Conservation (phyloP, 2,329 filamentous ascomycete species). For the Talaromyces atroroseus region DNA sequence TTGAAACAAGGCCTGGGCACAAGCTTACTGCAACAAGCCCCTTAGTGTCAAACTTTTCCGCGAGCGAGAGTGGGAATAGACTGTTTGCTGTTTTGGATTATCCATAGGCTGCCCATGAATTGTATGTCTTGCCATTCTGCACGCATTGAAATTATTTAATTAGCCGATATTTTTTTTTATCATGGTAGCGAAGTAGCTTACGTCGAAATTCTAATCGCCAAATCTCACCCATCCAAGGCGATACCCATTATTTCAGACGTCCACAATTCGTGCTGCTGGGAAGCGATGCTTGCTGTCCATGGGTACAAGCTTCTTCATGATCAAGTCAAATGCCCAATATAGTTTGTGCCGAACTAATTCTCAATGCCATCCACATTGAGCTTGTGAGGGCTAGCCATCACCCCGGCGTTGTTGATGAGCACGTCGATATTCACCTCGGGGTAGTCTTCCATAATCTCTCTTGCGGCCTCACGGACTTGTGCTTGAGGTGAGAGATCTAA, state of each 20-base stretch:
- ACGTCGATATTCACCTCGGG: conserved; percentile 29
- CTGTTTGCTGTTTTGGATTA: conserved; percentile 19
- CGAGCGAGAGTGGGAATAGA: conserved; percentile 5
- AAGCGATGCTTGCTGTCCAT: not conserved
- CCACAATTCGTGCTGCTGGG: conserved; percentile 32
- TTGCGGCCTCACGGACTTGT: conserved; percentile 28
- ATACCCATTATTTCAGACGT: conserved; percentile 42
- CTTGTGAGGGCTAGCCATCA: conserved; percentile 28
- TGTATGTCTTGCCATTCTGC: conserved; percentile 18
- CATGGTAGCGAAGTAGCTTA: not conserved
- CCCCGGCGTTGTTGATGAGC: conserved; percentile 40
- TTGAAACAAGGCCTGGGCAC: conserved; percentile 1
- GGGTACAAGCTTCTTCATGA: conserved; percentile 27
- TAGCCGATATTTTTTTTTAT: not conserved
- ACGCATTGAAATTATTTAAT: conserved; percentile 12
- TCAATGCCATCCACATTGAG: conserved; percentile 33
- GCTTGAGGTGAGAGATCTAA: conserved; percentile 30
- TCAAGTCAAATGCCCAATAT: conserved; percentile 36
- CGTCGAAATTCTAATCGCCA: conserved; percentile 41
- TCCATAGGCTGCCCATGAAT: conserved; percentile 36
- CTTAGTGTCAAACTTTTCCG: conserved; percentile 3
- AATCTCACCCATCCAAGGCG: conserved; percentile 38
- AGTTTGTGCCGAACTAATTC: conserved; percentile 33
- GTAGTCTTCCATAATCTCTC: conserved; percentile 23
- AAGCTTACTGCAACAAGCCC: conserved; percentile 5